Conservation (phyloP, 2,329 filamentous ascomycete genomes). For the Leptographium procerum region DNA sequence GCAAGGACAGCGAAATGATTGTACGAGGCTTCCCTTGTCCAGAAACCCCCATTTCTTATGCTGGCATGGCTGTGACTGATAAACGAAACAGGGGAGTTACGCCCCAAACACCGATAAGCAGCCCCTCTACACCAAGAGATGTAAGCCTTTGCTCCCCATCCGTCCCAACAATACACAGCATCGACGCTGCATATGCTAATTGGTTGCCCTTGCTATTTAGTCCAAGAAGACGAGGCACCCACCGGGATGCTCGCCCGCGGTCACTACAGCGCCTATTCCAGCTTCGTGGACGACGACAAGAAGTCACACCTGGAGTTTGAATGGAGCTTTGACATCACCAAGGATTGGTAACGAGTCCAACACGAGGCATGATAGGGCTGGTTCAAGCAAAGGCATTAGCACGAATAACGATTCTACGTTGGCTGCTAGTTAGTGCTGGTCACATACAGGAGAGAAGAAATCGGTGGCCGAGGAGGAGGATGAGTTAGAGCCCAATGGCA, state of each 20-base stretch:
- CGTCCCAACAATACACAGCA: background rate
- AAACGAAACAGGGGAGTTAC: constrained; percentile 63
- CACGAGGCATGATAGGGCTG: background rate
- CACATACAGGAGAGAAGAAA: background rate
- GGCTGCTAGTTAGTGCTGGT: constrained; percentile 2
- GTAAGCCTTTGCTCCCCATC: constrained; percentile 43
- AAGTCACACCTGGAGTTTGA: constrained; percentile 83
- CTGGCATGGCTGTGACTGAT: background rate
- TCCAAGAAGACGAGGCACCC: constrained; percentile 85
- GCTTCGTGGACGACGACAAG: constrained; percentile 92
- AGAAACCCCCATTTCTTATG: background rate
- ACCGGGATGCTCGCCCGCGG: constrained; percentile 82
- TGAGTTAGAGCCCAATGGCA: too few species aligned
- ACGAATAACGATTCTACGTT: constrained; percentile 6
- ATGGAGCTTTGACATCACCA: constrained; percentile 93
- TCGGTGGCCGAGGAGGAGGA: background rate
- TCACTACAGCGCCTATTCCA: constrained; percentile 79
- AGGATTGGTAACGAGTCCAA: constrained; percentile 63
- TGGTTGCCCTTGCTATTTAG: constrained; percentile 33
- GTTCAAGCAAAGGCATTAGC: background rate
- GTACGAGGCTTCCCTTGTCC: constrained; percentile 36
- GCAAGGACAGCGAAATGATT: constrained; percentile 98
- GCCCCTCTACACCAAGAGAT: constrained; percentile 79
- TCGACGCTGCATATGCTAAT: background rate
- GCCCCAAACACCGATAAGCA: constrained; percentile 85